These are phyloP conservation scores for Lablab purpureus DNA, from an alignment of 306 rosid genomes.

Conservation along the genomic window DNA sequence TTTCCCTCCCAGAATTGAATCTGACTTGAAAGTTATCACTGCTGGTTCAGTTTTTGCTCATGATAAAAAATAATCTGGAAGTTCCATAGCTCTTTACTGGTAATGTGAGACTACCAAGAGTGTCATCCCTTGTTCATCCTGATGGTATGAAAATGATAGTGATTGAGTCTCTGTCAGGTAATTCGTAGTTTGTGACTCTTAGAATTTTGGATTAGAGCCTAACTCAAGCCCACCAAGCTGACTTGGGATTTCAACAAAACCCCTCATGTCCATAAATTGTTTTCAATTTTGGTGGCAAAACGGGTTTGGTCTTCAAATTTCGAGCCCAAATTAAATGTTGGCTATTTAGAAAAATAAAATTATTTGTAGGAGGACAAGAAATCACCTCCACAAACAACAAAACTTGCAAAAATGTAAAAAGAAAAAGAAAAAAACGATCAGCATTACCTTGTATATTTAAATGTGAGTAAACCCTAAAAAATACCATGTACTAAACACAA, in stretches of 20 bases:
- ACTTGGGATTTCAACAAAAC: neutral
- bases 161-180: too few relatives aligned
- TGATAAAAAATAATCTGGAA: slow-evolving; percentile 14
- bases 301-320: too few relatives aligned
- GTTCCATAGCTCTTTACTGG: neutral
- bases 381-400: neutral
- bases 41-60: neutral
- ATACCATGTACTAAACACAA: neutral
- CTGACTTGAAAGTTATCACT: neutral
- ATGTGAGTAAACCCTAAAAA: neutral
- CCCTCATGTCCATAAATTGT: too few relatives aligned
- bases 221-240: neutral
- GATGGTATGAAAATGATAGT: slow-evolving; percentile 3
- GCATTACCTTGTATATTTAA: neutral
- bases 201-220: neutral
- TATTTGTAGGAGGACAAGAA: neutral
- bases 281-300: too few relatives aligned
- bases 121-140: neutral
- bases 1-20: neutral
- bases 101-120: neutral
- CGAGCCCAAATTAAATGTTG: too few relatives aligned
- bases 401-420: neutral
- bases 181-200: too few relatives aligned
- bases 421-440: neutral
- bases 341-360: too few relatives aligned